Evolutionary conservation across 192 early-diverging fungal genomes (phyloP).

Genomic region (Backusella australiensis): DNA sequence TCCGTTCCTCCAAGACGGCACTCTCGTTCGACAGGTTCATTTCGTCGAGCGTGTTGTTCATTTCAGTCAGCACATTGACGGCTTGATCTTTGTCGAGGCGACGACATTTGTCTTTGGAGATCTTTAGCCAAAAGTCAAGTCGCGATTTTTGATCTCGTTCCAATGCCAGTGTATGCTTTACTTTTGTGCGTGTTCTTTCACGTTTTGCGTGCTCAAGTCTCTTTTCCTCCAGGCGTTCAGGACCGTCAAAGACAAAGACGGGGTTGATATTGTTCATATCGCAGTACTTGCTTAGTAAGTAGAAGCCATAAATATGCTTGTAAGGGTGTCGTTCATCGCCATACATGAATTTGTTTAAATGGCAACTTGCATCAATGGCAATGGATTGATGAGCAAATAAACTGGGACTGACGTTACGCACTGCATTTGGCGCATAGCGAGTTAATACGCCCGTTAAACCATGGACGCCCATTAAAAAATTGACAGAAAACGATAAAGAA

Average conservation of each 20-base stretch:
- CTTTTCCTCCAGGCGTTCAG: conserved; percentile 49
- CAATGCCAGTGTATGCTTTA: conserved; percentile 31
- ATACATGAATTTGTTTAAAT: conserved; percentile 37
- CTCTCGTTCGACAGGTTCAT: conserved; percentile 14
- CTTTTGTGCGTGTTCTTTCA: conserved; percentile 26
- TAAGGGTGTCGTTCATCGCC: conserved; percentile 37
- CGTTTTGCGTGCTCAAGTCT: conserved; percentile 41
- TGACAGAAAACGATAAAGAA: background rate
- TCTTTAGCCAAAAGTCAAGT: conserved; percentile 15
- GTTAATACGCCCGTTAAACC: conserved; percentile 28
- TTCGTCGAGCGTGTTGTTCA: conserved; percentile 20
- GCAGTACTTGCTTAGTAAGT: conserved; percentile 48
- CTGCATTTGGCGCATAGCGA: conserved; percentile 27
- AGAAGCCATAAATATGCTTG: conserved; percentile 61
- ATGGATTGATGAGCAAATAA: conserved; percentile 8
- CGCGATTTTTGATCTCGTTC: conserved; percentile 38
- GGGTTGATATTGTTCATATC: conserved; percentile 54
- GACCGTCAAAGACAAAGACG: conserved; percentile 72
- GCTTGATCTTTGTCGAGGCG: conserved; percentile 1
- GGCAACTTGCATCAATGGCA: conserved; percentile 35
- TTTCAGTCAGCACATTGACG: background rate
- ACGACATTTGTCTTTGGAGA: background rate
- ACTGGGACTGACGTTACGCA: conserved; percentile 7
- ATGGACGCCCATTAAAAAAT: conserved; percentile 25
- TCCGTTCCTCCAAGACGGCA: background rate